These are phyloP conservation scores for Hypomyces perniciosus DNA, from an alignment of 2,329 filamentous ascomycete genomes.

Conservation along the genomic window DNA sequence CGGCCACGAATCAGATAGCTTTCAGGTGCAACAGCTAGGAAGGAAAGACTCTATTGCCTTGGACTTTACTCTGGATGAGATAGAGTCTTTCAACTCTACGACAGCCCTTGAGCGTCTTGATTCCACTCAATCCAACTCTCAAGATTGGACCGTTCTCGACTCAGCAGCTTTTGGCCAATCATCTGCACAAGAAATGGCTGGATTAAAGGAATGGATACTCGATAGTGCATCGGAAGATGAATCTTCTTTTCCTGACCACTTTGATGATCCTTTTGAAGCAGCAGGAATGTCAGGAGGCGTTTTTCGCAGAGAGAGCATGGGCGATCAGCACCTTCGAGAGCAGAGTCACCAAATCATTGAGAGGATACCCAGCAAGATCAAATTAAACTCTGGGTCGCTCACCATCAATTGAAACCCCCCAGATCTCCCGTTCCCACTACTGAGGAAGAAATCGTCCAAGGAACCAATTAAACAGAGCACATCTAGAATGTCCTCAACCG, in stretches of 20 bases:
- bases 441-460: conserved; percentile 37
- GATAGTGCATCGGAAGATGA: too few species aligned
- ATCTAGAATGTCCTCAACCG: conserved; percentile 50
- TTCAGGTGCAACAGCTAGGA: too few species aligned
- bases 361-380: conserved; percentile 73
- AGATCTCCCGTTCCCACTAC: conserved; percentile 46
- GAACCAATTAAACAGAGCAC: conserved; percentile 42
- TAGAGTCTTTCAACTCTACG: too few species aligned
- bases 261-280: conserved; percentile 34
- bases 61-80: too few species aligned
- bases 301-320: conserved; percentile 30
- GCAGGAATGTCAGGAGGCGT: conserved; percentile 22
- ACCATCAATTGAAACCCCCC: conserved; percentile 52
- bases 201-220: too few species aligned
- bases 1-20: too few species aligned
- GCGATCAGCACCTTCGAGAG: conserved; percentile 66
- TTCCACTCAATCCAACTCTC: too few species aligned
- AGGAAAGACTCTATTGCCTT: too few species aligned
- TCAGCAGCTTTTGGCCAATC: too few species aligned
- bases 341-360: conserved; percentile 75
- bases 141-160: too few species aligned
- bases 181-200: too few species aligned
- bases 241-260: conserved; percentile 39
- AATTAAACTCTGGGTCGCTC: conserved; percentile 53
- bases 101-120: too few species aligned